A percentile compares a stretch with the other conserved stretches of the same genome.
Evolutionary conservation across 2,329 filamentous ascomycete species (phyloP).

Genomic region (Ophiostoma angusticollis): DNA sequence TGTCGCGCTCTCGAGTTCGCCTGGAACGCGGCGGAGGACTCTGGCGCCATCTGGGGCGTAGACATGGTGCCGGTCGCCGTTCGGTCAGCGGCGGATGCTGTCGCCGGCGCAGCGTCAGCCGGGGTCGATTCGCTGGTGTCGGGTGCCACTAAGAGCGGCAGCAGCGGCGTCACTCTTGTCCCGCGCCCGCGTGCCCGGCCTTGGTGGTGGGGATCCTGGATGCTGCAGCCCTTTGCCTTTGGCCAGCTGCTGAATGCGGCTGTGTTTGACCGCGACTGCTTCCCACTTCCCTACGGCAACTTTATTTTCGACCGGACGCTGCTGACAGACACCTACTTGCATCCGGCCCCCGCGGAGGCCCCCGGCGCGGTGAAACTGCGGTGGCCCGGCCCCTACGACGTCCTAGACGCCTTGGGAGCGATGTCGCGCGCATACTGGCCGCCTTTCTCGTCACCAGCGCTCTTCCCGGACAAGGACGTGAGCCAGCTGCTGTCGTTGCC

Average conservation of each 20-base stretch:
- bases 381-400: conserved; percentile 66
- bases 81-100: conserved; percentile 22
- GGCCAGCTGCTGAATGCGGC: conserved; percentile 66
- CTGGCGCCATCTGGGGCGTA: conserved; percentile 52
- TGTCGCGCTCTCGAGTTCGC: conserved; percentile 74
- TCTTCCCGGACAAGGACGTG: conserved; percentile 60
- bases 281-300: conserved; percentile 39
- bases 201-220: conserved; percentile 76
- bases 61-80: conserved; percentile 27
- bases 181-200: conserved; percentile 45
- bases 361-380: conserved; percentile 39
- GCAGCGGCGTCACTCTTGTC: conserved; percentile 4
- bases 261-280: conserved; percentile 64
- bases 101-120: conserved; percentile 16
- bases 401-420: conserved; percentile 68
- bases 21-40: conserved; percentile 72
- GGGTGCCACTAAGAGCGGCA: conserved; percentile 20
- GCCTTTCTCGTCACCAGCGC: conserved; percentile 72
- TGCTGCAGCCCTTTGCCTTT: conserved; percentile 63
- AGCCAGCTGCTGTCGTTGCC: conserved; percentile 51
- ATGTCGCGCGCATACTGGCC: conserved; percentile 80
- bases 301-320: conserved; percentile 47
- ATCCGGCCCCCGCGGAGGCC: conserved; percentile 55
- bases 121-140: conserved; percentile 3
- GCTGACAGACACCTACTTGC: conserved; percentile 62